These are phyloP conservation scores for Populus hybrid DNA, from an alignment of 441 rosid genomes.

Conservation along the genomic window DNA sequence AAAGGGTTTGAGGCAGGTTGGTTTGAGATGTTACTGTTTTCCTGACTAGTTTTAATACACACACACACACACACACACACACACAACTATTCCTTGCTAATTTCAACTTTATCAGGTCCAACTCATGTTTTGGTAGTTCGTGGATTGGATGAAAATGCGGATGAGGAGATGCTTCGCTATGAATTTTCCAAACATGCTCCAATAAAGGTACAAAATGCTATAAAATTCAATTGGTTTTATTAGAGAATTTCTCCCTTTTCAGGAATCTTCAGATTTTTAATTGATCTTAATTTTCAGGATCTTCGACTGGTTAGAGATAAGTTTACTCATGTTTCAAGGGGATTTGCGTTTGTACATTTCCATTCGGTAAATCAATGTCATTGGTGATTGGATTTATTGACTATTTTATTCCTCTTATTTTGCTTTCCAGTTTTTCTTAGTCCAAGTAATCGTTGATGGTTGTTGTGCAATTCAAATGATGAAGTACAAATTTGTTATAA, in stretches of 20 bases:
- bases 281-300: conserved; percentile 55
- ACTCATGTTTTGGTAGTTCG: conserved; percentile 97
- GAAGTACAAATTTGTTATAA: not conserved
- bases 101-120: conserved; percentile 58
- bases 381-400: conserved; percentile 4
- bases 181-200: conserved; percentile 99
- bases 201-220: conserved; percentile 55
- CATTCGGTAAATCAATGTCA: conserved; percentile 60
- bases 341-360: conserved; percentile 94
- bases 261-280: conserved; percentile 10
- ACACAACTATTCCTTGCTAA: conserved; percentile 10
- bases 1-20: conserved; percentile 83
- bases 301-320: conserved; percentile 98
- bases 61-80: no score
- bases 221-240: no score
- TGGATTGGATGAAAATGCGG: conserved; percentile 98
- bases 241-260: not conserved
- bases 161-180: conserved; percentile 94
- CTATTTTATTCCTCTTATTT: not conserved
- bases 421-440: not conserved
- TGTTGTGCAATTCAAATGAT: not conserved
- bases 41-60: conserved; percentile 13
- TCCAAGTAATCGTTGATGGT: not conserved
- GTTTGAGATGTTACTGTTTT: conserved; percentile 24
- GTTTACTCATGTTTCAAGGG: conserved; percentile 97